Percentiles rank a stretch among this genome's conserved stretches.
Conservation (phyloP, 208 protist species). For the Porcisia deanei region DNA sequence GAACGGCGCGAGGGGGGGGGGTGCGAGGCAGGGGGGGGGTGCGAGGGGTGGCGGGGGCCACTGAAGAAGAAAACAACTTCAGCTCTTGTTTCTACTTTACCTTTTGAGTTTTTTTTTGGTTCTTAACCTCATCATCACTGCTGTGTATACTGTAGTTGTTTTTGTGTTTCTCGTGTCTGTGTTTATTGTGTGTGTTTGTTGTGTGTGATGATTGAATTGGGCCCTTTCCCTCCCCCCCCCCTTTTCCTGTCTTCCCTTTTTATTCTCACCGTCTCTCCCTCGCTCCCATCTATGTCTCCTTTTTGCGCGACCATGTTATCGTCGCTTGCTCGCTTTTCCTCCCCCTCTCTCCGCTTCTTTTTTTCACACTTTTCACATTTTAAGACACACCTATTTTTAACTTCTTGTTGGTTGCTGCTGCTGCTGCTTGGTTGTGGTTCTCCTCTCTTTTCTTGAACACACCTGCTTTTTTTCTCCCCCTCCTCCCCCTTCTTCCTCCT, state of each 20-base stretch:
- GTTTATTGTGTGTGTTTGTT: too few species aligned
- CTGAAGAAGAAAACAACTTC: not conserved
- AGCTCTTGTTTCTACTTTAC: not conserved
- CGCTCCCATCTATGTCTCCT: not conserved
- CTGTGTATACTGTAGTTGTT: not conserved
- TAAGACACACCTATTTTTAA: not conserved
- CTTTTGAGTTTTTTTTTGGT: not conserved
- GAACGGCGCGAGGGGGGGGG: not conserved
- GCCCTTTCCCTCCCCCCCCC: not conserved
- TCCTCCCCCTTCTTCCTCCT: not conserved
- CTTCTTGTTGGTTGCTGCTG: not conserved
- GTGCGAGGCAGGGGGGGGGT: too few species aligned
- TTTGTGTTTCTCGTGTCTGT: not conserved
- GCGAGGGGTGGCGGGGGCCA: too few species aligned
- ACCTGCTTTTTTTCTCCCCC: not conserved
- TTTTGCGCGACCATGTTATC: conserved; percentile 17
- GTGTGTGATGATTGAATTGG: not conserved
- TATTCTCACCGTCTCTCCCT: not conserved
- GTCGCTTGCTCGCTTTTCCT: not conserved
- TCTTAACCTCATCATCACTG: not conserved
- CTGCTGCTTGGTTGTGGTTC: not conserved
- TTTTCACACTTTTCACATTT: not conserved
- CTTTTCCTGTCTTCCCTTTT: conserved; percentile 1
- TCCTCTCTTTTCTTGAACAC: not conserved
- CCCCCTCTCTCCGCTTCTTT: not conserved